Evolutionary conservation across 2,329 filamentous ascomycete species (phyloP), one percentile per base, ranked within the genome.

Genomic region (Thelonectria rubi): DNA sequence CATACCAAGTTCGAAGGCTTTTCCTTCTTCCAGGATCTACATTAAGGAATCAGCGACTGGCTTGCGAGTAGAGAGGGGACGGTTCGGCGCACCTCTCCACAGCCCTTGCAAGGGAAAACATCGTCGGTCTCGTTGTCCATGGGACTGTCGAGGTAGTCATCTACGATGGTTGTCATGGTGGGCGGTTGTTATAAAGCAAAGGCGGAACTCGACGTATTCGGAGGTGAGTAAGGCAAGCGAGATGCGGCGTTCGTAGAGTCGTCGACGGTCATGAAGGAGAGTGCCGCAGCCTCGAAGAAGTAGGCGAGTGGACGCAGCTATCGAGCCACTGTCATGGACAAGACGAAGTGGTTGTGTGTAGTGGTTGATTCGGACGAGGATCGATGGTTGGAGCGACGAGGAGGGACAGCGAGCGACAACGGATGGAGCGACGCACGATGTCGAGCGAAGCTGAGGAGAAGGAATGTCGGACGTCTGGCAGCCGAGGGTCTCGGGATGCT

Each of bases 21-120:
- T 98, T 72, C 95, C 95, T 84, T 99, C 95, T 79, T 99, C 95
- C 18, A 99, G 86, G 69, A 98, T 97, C 93, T 97, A 65, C 37
- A 47, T 51, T 34, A 60, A 30, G 50, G 49, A 42, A 60, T 71
- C 59, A 71, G 69, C 55, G 61, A 63, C 65, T 46, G 24, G 21
- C 34, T 42, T 50, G n/a, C 18, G 26, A 39, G 30, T 20, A 14
- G 5, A 17, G 32, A 43, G 15, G 17, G 15, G 54, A 61, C 30
- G 47, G 46, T 59, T 46, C 43, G 62, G 17, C 84, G 72, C 84
- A 96, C 92, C 85, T 96, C 92, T 81, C 93, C 93, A 79, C 93
- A 97, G 62, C 92, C 93, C 82, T 96, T 97, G 83, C 93, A 97
- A 64, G 92, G 92, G 74, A 92, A 96, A 67, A 91, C 84, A 76